Conservation (phyloP, 306 rosid species). For the Cyclanthera cordifolia region DNA sequence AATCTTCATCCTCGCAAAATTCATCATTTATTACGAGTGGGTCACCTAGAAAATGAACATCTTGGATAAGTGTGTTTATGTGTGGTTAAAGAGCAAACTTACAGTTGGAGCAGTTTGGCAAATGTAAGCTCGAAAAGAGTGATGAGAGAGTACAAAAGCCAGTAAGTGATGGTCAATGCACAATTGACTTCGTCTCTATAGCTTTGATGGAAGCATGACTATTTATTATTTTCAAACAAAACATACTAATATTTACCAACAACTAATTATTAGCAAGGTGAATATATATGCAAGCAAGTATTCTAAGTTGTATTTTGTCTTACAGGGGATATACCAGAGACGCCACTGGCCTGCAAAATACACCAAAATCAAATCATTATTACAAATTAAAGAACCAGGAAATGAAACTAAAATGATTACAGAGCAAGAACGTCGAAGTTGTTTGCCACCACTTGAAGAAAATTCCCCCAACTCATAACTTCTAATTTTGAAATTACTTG, state of each 20-base stretch:
- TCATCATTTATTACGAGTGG: too few relatives aligned
- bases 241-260: neutral
- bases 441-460: slow-evolving; percentile 62
- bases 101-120: slow-evolving; percentile 72
- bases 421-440: slow-evolving; percentile 88
- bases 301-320: slow-evolving; percentile 19
- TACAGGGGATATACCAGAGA: slow-evolving; percentile 82
- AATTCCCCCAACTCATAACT: slow-evolving; percentile 50
- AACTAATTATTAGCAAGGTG: too few relatives aligned
- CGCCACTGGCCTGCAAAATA: slow-evolving; percentile 56
- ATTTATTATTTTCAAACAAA: slow-evolving; percentile 17
- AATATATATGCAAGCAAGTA: neutral
- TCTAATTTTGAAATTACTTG: neutral
- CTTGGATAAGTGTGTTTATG: too few relatives aligned
- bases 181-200: slow-evolving; percentile 61
- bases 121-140: slow-evolving; percentile 91
- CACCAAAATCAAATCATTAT: neutral
- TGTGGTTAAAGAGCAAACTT: neutral
- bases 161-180: slow-evolving; percentile 82
- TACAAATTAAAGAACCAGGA: neutral
- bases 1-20: too few relatives aligned
- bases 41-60: too few relatives aligned
- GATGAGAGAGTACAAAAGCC: slow-evolving; percentile 81
- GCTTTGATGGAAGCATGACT: slow-evolving; percentile 82
- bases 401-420: slow-evolving; percentile 19